Base-by-base conservation (phyloP, 2,329 filamentous ascomycete species). In the Rutstroemia sydowiana region DNA sequence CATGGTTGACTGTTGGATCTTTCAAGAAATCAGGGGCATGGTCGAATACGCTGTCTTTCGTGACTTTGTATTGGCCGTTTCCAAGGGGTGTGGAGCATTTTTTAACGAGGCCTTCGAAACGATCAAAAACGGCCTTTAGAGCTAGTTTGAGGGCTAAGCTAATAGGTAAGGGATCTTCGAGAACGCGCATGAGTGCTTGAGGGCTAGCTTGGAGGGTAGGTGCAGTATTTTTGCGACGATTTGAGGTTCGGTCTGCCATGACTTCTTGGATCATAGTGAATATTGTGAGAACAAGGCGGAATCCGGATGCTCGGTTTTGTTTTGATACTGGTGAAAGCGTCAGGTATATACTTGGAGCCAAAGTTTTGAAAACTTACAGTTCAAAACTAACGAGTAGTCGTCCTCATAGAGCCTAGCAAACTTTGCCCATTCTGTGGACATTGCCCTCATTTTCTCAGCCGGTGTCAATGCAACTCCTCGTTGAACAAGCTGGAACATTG, bases 401-500 rank as follows among this genome's bases (percentile, higher is more conserved):
- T 67, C 63, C 41, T 74, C 70, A 48, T 71, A 72, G 23, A 70
- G 59, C 45, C 65, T 68, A 0, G 69, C 69, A 16, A 74, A 68
- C 8, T 64, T 66, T 48, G 75, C 73, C 73, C 73, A 75, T 9
- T 68, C 66, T 0, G 72, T 72, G 0, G 66, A 70, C 45, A 68
- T 67, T 18, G 72, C 73, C 44, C 69, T 67, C 61, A 75, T 69
- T 57, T 73, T 74, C 56, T 75, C 73, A 0, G 72, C 73, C 8
- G 66, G 61, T 3, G 67, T 71, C 3, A 75, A 65, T 28, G 69
- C 68, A 6, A 75, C 61, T 8, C 73, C 73, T 53, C 71, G 66
- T 48, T 76, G 73, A 0, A 75, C 73, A 13, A 73, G 63, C 6
- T 71, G 68, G 54, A 75, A 75, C 45, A 75, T 66, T 10, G 73